Conservation (phyloP, 1,139 yeast species). For the Blastobotrys buckinghamii region DNA sequence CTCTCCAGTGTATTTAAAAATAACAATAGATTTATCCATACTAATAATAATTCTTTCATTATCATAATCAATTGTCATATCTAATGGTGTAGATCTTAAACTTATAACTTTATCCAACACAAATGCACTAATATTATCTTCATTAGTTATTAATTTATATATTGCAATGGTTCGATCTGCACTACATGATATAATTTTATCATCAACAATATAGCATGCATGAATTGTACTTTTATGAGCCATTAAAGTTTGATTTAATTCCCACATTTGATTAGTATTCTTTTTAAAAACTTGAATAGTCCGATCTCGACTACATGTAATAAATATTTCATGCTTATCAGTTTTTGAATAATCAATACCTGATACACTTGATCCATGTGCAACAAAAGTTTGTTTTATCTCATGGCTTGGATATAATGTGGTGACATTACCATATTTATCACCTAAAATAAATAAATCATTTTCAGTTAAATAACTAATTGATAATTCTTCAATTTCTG, state of each 20-base stretch:
- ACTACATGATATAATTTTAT: conserved; percentile 47
- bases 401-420: too few species aligned
- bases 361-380: conserved; percentile 27
- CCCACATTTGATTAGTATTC: conserved; percentile 36
- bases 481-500: conserved; percentile 12
- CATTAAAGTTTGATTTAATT: conserved; percentile 49
- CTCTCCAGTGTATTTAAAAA: conserved; percentile 41
- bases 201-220: conserved; percentile 31
- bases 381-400: conserved; percentile 16
- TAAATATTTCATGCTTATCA: conserved; percentile 14
- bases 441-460: conserved; percentile 19
- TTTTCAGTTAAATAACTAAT: conserved; percentile 13
- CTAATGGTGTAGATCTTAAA: conserved; percentile 45
- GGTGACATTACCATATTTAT: conserved; percentile 21
- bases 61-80: conserved; percentile 28
- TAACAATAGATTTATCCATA: conserved; percentile 44
- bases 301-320: conserved; percentile 48
- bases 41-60: conserved; percentile 41
- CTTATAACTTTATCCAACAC: conserved; percentile 44
- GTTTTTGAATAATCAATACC: conserved; percentile 21
- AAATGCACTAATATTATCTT: conserved; percentile 19
- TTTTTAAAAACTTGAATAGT: conserved; percentile 49
- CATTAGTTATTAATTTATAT: conserved; percentile 37
- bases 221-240: conserved; percentile 52
- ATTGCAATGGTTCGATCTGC: conserved; percentile 54